phyloP scores from a whole-genome alignment of 768 basidiomycete genomes.

The Termitomyces sp. region DNA sequence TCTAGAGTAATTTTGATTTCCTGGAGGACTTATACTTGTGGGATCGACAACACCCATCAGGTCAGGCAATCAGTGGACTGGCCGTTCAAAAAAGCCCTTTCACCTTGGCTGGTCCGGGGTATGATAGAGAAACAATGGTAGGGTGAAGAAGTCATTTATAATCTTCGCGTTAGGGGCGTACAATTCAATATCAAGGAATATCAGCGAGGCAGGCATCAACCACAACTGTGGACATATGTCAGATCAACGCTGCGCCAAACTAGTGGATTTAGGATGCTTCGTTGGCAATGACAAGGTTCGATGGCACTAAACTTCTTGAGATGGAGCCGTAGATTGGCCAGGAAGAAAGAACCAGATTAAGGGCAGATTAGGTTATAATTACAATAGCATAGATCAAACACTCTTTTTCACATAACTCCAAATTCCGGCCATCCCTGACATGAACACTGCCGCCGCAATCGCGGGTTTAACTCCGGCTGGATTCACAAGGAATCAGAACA shows the following conservation, averaged over 20 bases:
- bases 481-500: constrained; percentile 31
- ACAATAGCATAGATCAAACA: constrained; percentile 50
- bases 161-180: constrained; percentile 26
- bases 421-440: constrained; percentile 84
- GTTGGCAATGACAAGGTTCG: constrained; percentile 23
- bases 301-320: constrained; percentile 27
- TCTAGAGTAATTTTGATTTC: constrained; percentile 7
- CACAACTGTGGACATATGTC: constrained; percentile 45
- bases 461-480: constrained; percentile 91
- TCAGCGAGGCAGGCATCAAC: constrained; percentile 29
- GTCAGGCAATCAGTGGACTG: constrained; percentile 9
- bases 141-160: constrained; percentile 37
- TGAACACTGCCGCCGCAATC: constrained; percentile 81
- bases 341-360: constrained; percentile 38
- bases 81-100: constrained; percentile 5
- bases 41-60: constrained; percentile 2
- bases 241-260: constrained; percentile 39
- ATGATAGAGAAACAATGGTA: constrained; percentile 11
- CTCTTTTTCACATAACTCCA: constrained; percentile 96
- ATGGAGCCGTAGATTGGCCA: constrained; percentile 37
- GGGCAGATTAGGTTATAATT: constrained; percentile 49
- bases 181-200: constrained; percentile 21
- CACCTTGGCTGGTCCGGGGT: constrained; percentile 6
- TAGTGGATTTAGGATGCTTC: constrained; percentile 32
- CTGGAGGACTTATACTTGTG: not conserved